phyloP scores from a whole-genome alignment of 2,329 filamentous ascomycete species.

The Teratosphaeria epicoccoides region DNA sequence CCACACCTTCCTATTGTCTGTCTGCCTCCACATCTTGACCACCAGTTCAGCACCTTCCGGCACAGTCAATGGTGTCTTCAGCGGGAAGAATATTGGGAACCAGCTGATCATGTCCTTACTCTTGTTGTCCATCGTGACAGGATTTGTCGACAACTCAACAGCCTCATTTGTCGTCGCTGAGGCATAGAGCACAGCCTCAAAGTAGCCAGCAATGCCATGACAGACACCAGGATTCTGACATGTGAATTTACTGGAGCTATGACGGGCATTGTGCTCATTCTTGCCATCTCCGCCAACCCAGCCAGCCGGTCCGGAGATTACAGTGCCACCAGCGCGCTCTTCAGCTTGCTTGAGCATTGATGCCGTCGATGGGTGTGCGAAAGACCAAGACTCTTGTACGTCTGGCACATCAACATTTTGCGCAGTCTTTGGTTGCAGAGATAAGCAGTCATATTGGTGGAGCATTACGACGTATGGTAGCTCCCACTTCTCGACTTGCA shows the following conservation, averaged over 20 bases:
- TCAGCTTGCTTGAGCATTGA: constrained; percentile 46
- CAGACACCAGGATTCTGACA: constrained; percentile 70
- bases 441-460: constrained; percentile 78
- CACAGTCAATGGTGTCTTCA: constrained; percentile 81
- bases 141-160: constrained; percentile 85
- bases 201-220: constrained; percentile 88
- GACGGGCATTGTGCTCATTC: constrained; percentile 86
- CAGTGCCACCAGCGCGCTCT: constrained; percentile 51
- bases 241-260: constrained; percentile 66
- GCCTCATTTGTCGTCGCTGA: background rate
- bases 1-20: constrained; percentile 92
- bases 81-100: constrained; percentile 97
- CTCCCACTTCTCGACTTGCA: constrained; percentile 64
- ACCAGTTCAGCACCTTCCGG: constrained; percentile 77
- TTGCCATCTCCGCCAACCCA: constrained; percentile 66
- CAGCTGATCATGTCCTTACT: constrained; percentile 98
- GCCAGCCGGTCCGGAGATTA: constrained; percentile 49
- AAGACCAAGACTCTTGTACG: constrained; percentile 74
- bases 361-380: constrained; percentile 61
- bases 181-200: constrained; percentile 87
- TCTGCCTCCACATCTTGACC: constrained; percentile 91
- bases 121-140: constrained; percentile 82
- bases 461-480: constrained; percentile 93
- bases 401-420: constrained; percentile 20
- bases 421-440: constrained; percentile 22